Evolutionary conservation across 768 basidiomycete species (phyloP).

Genomic region (Lentinula lateritia): DNA sequence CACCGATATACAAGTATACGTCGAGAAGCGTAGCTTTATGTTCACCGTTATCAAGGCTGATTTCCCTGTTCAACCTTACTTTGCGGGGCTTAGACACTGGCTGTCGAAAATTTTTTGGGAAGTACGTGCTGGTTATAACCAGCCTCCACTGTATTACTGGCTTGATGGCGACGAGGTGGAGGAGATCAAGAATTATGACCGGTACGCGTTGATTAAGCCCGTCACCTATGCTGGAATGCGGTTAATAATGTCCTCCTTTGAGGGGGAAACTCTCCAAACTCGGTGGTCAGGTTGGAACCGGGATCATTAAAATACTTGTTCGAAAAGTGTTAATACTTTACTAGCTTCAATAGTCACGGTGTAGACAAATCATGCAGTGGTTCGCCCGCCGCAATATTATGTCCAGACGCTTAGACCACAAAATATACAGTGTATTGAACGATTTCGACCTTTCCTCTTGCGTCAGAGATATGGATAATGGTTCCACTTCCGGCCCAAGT

Average conservation of each 20-base stretch:
- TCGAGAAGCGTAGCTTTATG: too few relatives aligned
- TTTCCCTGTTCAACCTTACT: background rate
- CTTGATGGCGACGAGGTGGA: too few relatives aligned
- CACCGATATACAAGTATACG: background rate
- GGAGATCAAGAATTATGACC: background rate
- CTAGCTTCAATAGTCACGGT: too few relatives aligned
- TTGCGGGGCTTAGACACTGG: background rate
- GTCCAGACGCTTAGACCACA: slow-evolving; percentile 9
- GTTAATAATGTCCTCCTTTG: background rate
- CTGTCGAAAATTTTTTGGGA: background rate
- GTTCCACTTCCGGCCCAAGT: background rate
- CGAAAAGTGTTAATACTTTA: too few relatives aligned
- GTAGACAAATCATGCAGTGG: too few relatives aligned
- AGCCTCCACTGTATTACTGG: too few relatives aligned
- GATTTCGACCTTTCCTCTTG: slow-evolving; percentile 10
- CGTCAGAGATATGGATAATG: background rate
- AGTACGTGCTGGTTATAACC: background rate
- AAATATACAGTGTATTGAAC: slow-evolving; percentile 9
- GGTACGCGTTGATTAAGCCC: background rate
- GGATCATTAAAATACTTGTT: background rate
- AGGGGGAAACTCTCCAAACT: background rate
- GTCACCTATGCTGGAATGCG: background rate
- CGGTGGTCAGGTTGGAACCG: background rate
- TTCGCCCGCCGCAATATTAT: slow-evolving; percentile 7
- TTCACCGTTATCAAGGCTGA: too few relatives aligned